phyloP scores from a whole-genome alignment of 176 grass and related monocot genomes.

The barley (Hordeum vulgare) region DNA sequence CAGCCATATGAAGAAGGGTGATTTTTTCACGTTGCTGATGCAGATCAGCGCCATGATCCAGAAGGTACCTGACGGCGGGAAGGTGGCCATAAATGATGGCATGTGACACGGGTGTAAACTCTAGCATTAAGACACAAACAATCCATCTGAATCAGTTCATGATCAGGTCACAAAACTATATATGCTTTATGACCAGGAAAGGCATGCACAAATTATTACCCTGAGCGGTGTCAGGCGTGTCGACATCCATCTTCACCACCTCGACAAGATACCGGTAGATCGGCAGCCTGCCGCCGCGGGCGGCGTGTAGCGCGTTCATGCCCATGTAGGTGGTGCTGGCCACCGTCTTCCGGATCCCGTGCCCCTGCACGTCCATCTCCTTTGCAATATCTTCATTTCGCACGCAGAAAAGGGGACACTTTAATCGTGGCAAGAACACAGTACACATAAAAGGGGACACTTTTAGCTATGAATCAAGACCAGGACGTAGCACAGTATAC shows the following conservation, averaged over 20 bases:
- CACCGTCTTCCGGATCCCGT: not conserved
- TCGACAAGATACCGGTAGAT: not conserved
- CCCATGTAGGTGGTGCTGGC: slow-evolving; percentile 1
- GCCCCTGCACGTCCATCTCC: slow-evolving; percentile 3
- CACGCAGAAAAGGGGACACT: not conserved
- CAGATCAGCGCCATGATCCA: slow-evolving; percentile 25
- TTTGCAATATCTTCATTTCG: slow-evolving; percentile 1
- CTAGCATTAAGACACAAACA: not conserved
- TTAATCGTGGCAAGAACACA: not conserved
- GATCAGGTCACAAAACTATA: not conserved
- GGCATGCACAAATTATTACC: not conserved
- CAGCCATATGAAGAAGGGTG: not conserved
- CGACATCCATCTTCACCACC: slow-evolving; percentile 7
- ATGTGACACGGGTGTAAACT: not conserved
- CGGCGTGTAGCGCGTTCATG: not conserved
- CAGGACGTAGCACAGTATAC: too few species aligned
- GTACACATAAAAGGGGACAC: not conserved
- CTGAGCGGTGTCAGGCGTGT: not conserved
- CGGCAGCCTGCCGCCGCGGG: not conserved
- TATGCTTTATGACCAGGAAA: not conserved
- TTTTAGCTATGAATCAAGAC: not conserved
- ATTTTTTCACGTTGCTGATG: not conserved
- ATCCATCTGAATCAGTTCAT: not conserved
- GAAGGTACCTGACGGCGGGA: slow-evolving; percentile 10
- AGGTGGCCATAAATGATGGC: not conserved